A percentile compares a stretch with the other conserved stretches of the same genome.
Conservation (phyloP, 495 filamentous ascomycete genomes). For the Aspergillus carlsbadensis region DNA sequence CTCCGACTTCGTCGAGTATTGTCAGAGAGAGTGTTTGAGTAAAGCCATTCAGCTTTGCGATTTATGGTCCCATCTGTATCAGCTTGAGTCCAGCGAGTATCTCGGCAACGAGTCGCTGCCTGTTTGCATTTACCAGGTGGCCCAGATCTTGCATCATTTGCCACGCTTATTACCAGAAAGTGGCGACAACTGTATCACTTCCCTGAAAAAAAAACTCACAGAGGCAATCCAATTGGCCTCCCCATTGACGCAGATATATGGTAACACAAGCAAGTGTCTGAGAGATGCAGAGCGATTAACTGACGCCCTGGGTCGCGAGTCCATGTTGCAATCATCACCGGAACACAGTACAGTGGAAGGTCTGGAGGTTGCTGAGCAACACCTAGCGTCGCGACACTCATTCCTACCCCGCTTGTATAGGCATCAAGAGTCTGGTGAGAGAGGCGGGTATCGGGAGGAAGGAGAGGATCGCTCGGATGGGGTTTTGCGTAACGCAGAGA, state of each 20-base stretch:
- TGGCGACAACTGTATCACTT: neutral
- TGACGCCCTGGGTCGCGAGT: neutral
- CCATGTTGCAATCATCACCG: neutral
- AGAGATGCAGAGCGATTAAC: neutral
- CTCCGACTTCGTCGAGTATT: neutral
- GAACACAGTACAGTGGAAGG: neutral
- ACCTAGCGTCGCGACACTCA: neutral
- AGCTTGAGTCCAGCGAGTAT: constrained; percentile 3
- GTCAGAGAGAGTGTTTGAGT: neutral
- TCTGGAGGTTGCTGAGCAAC: neutral
- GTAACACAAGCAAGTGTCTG: neutral
- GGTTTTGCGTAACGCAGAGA: neutral
- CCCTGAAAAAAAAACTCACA: neutral
- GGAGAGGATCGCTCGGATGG: neutral
- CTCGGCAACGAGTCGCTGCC: neutral
- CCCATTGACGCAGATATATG: neutral
- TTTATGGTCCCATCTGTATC: constrained; percentile 4
- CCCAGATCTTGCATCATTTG: constrained; percentile 3
- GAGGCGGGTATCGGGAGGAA: neutral
- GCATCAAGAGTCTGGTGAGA: neutral
- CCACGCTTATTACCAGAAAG: neutral
- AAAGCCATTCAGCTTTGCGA: neutral
- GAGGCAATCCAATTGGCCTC: neutral
- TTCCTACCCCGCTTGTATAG: neutral
- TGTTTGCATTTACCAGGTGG: neutral